Evolutionary conservation across 23 red algal genomes (phyloP).

Genomic region (Gracilaria caudata): DNA sequence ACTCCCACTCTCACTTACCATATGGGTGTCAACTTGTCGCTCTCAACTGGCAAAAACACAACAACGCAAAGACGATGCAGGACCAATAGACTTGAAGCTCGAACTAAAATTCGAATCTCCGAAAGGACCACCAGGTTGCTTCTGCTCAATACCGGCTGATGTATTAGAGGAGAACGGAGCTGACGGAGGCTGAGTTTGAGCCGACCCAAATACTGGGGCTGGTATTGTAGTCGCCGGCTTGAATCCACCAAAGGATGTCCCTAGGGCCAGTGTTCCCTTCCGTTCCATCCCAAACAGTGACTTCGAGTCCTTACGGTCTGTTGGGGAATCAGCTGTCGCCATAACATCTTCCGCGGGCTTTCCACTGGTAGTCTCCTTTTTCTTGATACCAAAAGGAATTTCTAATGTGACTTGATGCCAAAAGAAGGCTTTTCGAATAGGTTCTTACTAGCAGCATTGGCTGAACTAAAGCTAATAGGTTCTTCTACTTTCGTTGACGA

Average conservation of each 20-base stretch:
- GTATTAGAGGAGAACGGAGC: slow-evolving; percentile 7
- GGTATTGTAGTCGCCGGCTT: background rate
- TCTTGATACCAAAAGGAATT: slow-evolving; percentile 23
- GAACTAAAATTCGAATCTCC: slow-evolving; percentile 41
- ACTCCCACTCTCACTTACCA: slow-evolving; percentile 51
- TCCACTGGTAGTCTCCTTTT: background rate
- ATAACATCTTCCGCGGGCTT: slow-evolving; percentile 23
- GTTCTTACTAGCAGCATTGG: background rate
- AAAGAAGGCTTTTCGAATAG: background rate
- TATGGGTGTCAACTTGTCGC: slow-evolving; percentile 69
- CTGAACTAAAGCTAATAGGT: background rate
- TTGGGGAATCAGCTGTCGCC: background rate
- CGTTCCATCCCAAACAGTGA: background rate
- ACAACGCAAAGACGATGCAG: slow-evolving; percentile 34
- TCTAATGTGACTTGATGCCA: background rate
- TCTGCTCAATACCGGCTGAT: background rate
- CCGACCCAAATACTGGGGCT: slow-evolving; percentile 7
- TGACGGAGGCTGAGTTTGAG: background rate
- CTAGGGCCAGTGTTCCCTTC: background rate
- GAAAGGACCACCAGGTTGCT: slow-evolving; percentile 21
- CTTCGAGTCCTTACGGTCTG: slow-evolving; percentile 1
- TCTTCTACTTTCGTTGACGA: background rate
- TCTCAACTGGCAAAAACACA: slow-evolving; percentile 73
- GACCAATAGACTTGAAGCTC: slow-evolving; percentile 2
- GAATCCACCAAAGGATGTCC: slow-evolving; percentile 3